Evolutionary conservation across 352 stramenopile species (phyloP).

Genomic region (Phytophthora citricola): DNA sequence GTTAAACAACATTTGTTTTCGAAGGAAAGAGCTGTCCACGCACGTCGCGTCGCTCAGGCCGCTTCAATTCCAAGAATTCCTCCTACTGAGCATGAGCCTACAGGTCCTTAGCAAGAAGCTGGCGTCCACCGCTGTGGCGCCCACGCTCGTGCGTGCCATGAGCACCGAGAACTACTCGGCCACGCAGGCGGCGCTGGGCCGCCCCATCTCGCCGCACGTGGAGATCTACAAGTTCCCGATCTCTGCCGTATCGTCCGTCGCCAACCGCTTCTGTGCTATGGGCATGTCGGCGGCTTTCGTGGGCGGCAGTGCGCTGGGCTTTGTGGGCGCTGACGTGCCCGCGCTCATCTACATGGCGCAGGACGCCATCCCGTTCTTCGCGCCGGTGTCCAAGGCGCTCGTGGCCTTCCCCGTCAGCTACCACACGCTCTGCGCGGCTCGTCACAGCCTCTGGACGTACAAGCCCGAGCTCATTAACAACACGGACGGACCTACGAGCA

Average conservation of each 20-base stretch:
- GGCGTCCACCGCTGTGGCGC: constrained; percentile 20
- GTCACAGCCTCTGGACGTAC: constrained; percentile 94
- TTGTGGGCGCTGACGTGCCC: constrained; percentile 81
- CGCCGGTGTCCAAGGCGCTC: constrained; percentile 90
- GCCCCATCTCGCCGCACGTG: constrained; percentile 96
- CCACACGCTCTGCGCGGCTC: constrained; percentile 90
- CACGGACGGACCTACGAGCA: constrained; percentile 49
- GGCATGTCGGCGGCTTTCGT: constrained; percentile 85
- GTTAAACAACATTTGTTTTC: constrained; percentile 22
- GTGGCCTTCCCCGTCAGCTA: constrained; percentile 95
- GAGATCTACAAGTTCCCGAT: constrained; percentile 96
- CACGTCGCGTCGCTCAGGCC: constrained; percentile 2
- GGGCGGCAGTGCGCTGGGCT: constrained; percentile 69
- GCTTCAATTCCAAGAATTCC: constrained; percentile 28
- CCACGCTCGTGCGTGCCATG: constrained; percentile 40
- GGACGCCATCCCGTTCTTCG: constrained; percentile 74
- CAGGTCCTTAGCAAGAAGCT: constrained; percentile 44
- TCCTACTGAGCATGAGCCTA: constrained; percentile 37
- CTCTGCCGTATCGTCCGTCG: constrained; percentile 94
- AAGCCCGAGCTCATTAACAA: constrained; percentile 90
- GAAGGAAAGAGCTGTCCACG: constrained; percentile 8
- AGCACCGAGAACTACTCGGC: constrained; percentile 75
- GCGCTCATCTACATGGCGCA: constrained; percentile 82
- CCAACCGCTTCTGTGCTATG: constrained; percentile 93
- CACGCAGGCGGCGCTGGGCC: constrained; percentile 86